Evolutionary conservation across 2,329 filamentous ascomycete species (phyloP).

Genomic region (Mollisiaceae sp.): DNA sequence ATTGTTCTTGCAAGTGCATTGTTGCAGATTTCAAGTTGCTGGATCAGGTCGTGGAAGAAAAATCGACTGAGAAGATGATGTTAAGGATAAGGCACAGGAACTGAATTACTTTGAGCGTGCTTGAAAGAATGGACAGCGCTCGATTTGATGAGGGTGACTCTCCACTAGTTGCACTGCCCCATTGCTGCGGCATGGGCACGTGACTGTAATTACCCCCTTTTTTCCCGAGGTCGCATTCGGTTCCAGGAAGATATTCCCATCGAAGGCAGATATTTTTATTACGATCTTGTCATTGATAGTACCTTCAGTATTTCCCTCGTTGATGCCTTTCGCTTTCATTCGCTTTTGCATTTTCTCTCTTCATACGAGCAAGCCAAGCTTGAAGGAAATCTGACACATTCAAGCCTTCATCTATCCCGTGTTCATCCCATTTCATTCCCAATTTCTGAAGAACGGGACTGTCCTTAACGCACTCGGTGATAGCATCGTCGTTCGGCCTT

Average conservation of each 20-base stretch:
- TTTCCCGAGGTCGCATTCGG: too few relatives aligned
- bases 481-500: not conserved
- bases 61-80: not conserved
- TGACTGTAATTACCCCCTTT: too few relatives aligned
- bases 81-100: not conserved
- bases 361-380: slow-evolving; percentile 1
- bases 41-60: not conserved
- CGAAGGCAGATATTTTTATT: not conserved
- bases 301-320: not conserved
- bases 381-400: not conserved
- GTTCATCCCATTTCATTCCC: not conserved
- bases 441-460: slow-evolving; percentile 1
- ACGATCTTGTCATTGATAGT: not conserved
- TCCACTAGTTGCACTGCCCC: too few relatives aligned
- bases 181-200: too few relatives aligned
- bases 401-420: not conserved
- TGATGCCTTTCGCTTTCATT: not conserved
- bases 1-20: not conserved
- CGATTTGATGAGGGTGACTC: too few relatives aligned
- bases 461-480: not conserved
- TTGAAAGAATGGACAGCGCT: too few relatives aligned
- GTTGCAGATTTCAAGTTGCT: not conserved
- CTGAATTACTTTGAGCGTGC: not conserved
- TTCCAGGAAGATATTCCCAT: too few relatives aligned
- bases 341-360: not conserved